Conservation (phyloP, 2,329 filamentous ascomycete genomes). For the Fusarium foetens region DNA sequence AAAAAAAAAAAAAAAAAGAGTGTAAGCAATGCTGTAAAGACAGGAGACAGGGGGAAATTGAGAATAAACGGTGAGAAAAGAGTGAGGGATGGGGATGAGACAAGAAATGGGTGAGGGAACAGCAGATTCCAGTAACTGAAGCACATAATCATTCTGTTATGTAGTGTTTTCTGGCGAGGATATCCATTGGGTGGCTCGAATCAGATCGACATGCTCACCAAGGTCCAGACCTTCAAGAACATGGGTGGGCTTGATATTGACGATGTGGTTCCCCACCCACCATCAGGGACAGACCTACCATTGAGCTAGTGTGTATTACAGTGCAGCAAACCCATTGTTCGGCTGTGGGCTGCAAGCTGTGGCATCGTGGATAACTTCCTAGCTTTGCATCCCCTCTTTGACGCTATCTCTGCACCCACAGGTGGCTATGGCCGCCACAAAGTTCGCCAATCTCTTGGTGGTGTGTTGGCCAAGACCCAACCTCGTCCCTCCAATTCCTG, state of each 20-base stretch:
- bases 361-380: conserved; percentile 13
- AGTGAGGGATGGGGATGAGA: background rate
- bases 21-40: conserved; percentile 1
- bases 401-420: conserved; percentile 22
- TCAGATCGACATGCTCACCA: conserved; percentile 39
- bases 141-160: conserved; percentile 24
- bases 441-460: conserved; percentile 41
- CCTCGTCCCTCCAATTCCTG: background rate
- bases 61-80: background rate
- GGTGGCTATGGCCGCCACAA: conserved; percentile 27
- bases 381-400: conserved; percentile 4
- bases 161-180: conserved; percentile 19
- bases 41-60: background rate
- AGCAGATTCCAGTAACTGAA: conserved; percentile 1
- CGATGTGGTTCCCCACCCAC: conserved; percentile 27
- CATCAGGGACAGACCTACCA: conserved; percentile 30
- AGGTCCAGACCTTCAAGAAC: conserved; percentile 41
- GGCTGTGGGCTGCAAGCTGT: conserved; percentile 27
- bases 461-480: conserved; percentile 24
- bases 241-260: conserved; percentile 25
- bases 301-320: conserved; percentile 12
- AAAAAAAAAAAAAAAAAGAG: background rate
- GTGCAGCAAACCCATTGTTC: conserved; percentile 5
- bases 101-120: conserved; percentile 4
- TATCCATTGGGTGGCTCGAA: conserved; percentile 29